These are phyloP conservation scores for Phytophthora boehmeriae DNA, from an alignment of 352 stramenopile species.

Conservation along the genomic window DNA sequence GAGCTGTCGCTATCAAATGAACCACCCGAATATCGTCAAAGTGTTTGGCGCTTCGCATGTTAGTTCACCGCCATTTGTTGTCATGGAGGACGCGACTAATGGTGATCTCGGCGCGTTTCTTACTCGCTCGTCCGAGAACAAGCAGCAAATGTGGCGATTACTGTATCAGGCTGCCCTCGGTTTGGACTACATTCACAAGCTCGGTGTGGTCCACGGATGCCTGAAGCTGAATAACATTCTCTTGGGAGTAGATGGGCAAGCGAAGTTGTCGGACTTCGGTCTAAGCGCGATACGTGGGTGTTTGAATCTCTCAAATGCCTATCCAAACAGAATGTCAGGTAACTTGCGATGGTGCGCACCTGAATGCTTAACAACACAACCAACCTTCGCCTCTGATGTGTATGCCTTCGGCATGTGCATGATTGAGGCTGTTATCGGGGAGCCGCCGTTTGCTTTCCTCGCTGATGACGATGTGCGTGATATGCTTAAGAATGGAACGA, in stretches of 20 bases:
- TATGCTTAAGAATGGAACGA: conserved; percentile 14
- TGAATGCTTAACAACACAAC: conserved; percentile 25
- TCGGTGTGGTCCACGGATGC: conserved; percentile 66
- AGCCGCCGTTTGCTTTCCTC: conserved; percentile 21
- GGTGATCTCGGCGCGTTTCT: conserved; percentile 23
- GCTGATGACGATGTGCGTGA: conserved; percentile 16
- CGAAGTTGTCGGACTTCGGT: conserved; percentile 24
- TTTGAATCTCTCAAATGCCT: background rate
- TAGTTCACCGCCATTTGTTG: conserved; percentile 22
- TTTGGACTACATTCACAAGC: conserved; percentile 56
- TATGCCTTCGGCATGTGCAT: conserved; percentile 45
- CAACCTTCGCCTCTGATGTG: conserved; percentile 33
- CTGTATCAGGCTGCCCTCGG: conserved; percentile 39
- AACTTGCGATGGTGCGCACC: conserved; percentile 31
- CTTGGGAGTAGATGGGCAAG: conserved; percentile 25
- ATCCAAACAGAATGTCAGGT: background rate
- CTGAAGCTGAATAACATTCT: conserved; percentile 57
- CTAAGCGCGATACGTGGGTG: conserved; percentile 1
- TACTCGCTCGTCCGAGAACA: conserved; percentile 6
- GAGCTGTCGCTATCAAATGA: conserved; percentile 23
- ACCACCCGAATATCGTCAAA: conserved; percentile 34
- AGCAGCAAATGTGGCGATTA: conserved; percentile 25
- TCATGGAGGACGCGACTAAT: conserved; percentile 28
- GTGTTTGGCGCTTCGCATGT: conserved; percentile 39
- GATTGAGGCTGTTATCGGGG: conserved; percentile 25